Conservation (phyloP, 371 early-diverging fungal species). For the Mortierella sp. region DNA sequence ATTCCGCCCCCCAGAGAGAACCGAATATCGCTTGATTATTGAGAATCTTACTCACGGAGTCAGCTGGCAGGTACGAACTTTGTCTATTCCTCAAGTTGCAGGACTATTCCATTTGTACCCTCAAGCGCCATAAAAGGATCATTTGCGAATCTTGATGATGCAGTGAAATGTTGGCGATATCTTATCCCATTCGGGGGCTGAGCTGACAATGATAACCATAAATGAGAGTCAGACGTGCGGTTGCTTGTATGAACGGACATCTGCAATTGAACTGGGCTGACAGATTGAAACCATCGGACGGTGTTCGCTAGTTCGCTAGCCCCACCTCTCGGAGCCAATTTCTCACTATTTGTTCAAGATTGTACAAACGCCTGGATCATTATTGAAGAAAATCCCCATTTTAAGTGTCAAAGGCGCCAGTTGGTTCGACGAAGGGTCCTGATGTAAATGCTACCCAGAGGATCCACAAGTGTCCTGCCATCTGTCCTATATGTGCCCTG, state of each 20-base stretch:
- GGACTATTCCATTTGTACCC: conserved; percentile 13
- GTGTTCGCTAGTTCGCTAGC: conserved; percentile 17
- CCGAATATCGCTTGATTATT: conserved; percentile 76
- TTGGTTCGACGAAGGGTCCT: conserved; percentile 12
- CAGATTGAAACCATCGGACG: conserved; percentile 7
- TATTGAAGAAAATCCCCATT: background rate
- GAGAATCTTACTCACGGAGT: conserved; percentile 79
- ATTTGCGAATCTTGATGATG: conserved; percentile 12
- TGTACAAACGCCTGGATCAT: conserved; percentile 3
- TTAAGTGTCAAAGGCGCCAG: conserved; percentile 5
- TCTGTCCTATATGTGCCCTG: conserved; percentile 21
- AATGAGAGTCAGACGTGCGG: background rate
- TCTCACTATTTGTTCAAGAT: conserved; percentile 6
- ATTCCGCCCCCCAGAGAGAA: conserved; percentile 67
- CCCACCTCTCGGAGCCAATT: conserved; percentile 9
- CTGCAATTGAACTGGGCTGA: conserved; percentile 11
- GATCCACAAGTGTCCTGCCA: conserved; percentile 37
- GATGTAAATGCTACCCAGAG: conserved; percentile 23
- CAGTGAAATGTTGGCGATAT: background rate
- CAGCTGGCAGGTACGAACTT: conserved; percentile 85
- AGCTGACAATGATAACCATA: background rate
- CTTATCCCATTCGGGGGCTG: conserved; percentile 12
- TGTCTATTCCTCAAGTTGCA: conserved; percentile 41
- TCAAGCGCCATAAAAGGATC: conserved; percentile 20
- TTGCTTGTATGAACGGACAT: conserved; percentile 1